These are phyloP conservation scores for Moesziomyces sp. DNA, from an alignment of 1,284 basidiomycete species.

Conservation along the genomic window DNA sequence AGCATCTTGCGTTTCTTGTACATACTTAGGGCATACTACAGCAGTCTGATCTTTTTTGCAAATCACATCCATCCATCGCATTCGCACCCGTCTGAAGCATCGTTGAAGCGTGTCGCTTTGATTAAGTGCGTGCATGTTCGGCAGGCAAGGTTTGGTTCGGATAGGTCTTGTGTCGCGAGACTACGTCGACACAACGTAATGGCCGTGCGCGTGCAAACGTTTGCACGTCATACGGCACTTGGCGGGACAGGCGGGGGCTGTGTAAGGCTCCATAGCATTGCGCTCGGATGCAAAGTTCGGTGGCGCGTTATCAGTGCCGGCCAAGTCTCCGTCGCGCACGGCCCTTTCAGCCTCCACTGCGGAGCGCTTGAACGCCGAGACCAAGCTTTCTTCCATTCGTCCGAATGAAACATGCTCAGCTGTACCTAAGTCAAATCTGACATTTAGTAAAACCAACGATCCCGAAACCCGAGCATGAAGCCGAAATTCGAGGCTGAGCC, in stretches of 20 bases:
- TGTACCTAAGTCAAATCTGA: too few species aligned
- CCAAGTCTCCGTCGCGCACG: neutral
- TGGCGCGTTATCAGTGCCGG: neutral
- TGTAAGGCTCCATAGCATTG: too few species aligned
- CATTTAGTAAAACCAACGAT: too few species aligned
- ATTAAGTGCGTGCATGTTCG: too few species aligned
- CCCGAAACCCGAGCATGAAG: neutral
- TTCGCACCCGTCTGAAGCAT: neutral
- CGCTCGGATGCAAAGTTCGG: too few species aligned
- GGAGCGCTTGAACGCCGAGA: conserved; percentile 5
- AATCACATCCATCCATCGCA: conserved; percentile 6
- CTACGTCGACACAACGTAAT: too few species aligned
- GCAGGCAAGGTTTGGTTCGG: too few species aligned
- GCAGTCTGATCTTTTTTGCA: conserved; percentile 6
- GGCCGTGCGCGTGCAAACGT: too few species aligned
- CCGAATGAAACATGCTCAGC: neutral
- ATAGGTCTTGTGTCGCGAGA: too few species aligned
- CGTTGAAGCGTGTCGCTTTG: too few species aligned
- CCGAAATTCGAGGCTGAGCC: neutral
- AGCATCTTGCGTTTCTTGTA: conserved; percentile 27
- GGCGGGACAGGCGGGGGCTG: too few species aligned
- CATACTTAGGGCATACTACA: conserved; percentile 45
- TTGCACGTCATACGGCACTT: too few species aligned
- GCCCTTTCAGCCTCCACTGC: neutral
- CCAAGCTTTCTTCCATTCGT: conserved; percentile 4